Evolutionary conservation across 495 filamentous ascomycete genomes (phyloP), one percentile per base, ranked within the genome.

Genomic region (Penicillium pancosmium): DNA sequence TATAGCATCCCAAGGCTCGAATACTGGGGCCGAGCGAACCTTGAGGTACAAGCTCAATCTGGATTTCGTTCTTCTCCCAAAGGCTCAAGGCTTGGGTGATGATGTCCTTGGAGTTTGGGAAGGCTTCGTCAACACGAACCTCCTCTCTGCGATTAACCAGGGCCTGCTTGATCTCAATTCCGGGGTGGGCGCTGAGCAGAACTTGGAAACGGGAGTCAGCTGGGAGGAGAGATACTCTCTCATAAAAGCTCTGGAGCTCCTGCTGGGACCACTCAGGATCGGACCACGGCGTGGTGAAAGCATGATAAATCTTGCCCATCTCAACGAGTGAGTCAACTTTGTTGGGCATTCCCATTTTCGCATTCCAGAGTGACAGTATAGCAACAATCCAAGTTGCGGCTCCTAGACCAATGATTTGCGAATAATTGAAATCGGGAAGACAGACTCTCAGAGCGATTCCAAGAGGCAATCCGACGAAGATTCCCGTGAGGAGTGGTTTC

Each of bases 361-460:
- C 71, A 50, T 68, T 77, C 38, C 70, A 73, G 7, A 85, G 61
- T 0, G 80, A 74, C 12, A 83, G 70, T 43, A 85, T 55, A 21
- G 80, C 83, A 12, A 80, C 72, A 6, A 70, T 80, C 84, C 84
- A 86, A 15, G 81, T 84, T 9, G 80, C 77, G 6, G 72, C 59
- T 33, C 71, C 82, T 8, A 86, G 71, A 4, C 81, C 76, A 53
- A 83, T 79, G 18, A 82, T 75, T 48, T 74, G 69, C n/a, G 78
- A 76, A 63, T 80, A 86, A 4, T 63, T 25, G 59, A 79, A 82
- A 0, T 68, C 12, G 6, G 73, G 76, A 16, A 72, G 52, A 25
- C 54, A 62, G 55, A 74, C 51, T 36, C 70, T 72, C 2, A 83
- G 67, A 25, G 73, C 64, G 31, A 82, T 73, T 55, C 82, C 83